Percentiles rank a stretch among this genome's conserved stretches.
These are phyloP conservation scores for Zymoseptoria crescenta DNA, from an alignment of 2,329 filamentous ascomycete species.

Conservation along the genomic window DNA sequence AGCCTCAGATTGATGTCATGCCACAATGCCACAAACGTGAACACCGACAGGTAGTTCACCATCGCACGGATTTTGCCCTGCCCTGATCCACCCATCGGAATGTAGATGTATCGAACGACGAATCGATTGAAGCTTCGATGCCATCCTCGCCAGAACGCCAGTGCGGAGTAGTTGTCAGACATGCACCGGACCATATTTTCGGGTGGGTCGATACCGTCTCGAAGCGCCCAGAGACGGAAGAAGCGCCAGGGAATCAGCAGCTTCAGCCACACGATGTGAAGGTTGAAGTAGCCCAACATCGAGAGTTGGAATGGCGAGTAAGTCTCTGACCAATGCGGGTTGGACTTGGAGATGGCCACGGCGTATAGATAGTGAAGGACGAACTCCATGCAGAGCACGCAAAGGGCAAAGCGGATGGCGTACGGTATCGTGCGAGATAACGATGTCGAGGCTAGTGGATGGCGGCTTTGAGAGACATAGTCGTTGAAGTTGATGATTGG, in stretches of 20 bases:
- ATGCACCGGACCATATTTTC: slow-evolving; percentile 99
- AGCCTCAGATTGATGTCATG: slow-evolving; percentile 90
- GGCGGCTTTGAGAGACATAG: slow-evolving; percentile 79
- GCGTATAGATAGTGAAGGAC: slow-evolving; percentile 89
- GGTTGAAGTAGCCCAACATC: slow-evolving; percentile 89
- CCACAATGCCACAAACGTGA: slow-evolving; percentile 96
- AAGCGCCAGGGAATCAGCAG: slow-evolving; percentile 95
- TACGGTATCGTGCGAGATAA: slow-evolving; percentile 66
- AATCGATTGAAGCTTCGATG: slow-evolving; percentile 93
- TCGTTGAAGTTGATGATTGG: slow-evolving; percentile 98
- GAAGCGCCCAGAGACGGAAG: slow-evolving; percentile 89
- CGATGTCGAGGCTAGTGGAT: slow-evolving; percentile 62
- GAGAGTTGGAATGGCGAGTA: slow-evolving; percentile 84
- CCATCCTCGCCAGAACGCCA: slow-evolving; percentile 94
- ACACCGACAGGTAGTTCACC: slow-evolving; percentile 72
- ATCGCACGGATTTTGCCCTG: slow-evolving; percentile 51
- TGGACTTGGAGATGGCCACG: slow-evolving; percentile 77
- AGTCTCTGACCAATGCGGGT: slow-evolving; percentile 64
- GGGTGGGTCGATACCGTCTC: slow-evolving; percentile 87
- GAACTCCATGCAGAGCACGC: slow-evolving; percentile 81
- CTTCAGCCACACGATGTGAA: slow-evolving; percentile 97
- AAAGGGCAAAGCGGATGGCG: slow-evolving; percentile 70
- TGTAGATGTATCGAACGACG: slow-evolving; percentile 87
- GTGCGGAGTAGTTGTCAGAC: slow-evolving; percentile 84
- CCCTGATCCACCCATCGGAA: slow-evolving; percentile 71